Evolutionary conservation across 148 eudicot genomes (phyloP).

Genomic region (Persicaria tinctoria): DNA sequence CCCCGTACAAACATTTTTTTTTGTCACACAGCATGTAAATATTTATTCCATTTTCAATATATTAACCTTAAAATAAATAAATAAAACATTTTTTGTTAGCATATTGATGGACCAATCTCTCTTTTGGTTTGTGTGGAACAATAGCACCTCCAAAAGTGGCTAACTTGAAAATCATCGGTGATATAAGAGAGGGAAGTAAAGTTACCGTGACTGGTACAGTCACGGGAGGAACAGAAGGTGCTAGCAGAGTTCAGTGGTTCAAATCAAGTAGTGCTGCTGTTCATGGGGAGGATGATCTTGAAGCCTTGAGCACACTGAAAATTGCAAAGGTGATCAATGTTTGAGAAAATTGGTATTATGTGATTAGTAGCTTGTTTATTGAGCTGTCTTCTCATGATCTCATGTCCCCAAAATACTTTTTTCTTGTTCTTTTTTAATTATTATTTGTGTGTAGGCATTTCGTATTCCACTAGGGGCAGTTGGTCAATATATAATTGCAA

Average conservation of each 20-base stretch:
- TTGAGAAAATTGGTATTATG: not conserved
- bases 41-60: no score
- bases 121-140: slow-evolving; percentile 17
- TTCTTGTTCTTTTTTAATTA: not conserved
- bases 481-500: slow-evolving; percentile 72
- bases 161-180: slow-evolving; percentile 74
- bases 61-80: no score
- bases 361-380: not conserved
- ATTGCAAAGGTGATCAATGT: slow-evolving; percentile 67
- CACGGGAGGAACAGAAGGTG: slow-evolving; percentile 91
- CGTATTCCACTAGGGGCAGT: slow-evolving; percentile 96
- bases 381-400: not conserved
- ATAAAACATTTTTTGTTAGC: not conserved
- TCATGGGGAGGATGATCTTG: slow-evolving; percentile 64
- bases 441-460: slow-evolving; percentile 50
- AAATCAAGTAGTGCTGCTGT: slow-evolving; percentile 48
- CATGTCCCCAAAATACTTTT: not conserved
- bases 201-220: slow-evolving; percentile 77
- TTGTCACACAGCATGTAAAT: no score
- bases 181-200: slow-evolving; percentile 86
- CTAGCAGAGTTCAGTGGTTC: slow-evolving; percentile 99
- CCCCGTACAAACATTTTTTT: not conserved
- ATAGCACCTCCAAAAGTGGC: slow-evolving; percentile 92
- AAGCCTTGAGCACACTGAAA: slow-evolving; percentile 75
- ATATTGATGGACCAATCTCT: not conserved